Evolutionary conservation across 768 basidiomycete species (phyloP), one percentile per base, ranked within the genome.

Genomic region (Agrocybe praecox): DNA sequence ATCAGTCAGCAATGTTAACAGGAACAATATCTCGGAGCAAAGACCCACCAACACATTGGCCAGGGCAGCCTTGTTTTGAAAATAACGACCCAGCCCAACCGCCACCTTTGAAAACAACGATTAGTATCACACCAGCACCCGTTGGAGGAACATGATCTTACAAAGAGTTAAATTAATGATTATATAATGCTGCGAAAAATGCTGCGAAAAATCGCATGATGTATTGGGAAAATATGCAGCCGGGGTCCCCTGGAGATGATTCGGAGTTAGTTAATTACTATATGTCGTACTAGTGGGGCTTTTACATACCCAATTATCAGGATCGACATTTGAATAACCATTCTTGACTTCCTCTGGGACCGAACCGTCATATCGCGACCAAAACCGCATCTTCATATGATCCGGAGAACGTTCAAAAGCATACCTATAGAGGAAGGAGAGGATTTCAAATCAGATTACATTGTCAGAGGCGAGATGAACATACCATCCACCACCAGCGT

Each of bases 351-450:
- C 82, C 0, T 50, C 40, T 10, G 82, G 84, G 19, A 81, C 72
- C 48, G 57, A 56, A 8, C 57, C 60, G 53, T 68, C 73, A 57
- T 74, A 70, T 19, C 85, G 72, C 1, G 80, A 68, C 85, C 86
- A 89, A 73, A 85, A 87, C 80, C 83, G 89, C 32, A 86, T 74
- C 55, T 80, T 83, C 62, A 89, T 81, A 60, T 74, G 77, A 12
- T 55, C 59, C 12, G 68, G 59, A 1, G 80, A 79, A 40, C 85
- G 78, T 62, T 85, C 83, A 61, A 85, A 72, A 1, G 80, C 86
- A 64, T 79, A 84, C 76, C 79, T 84, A n/a, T 5, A n/a, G 36
- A 15, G n/a, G 4, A 40, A 40, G 36, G 36, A 23, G 34, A 14
- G 40, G 17, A 6, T 17, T 19, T 49, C 36, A 6, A 23, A 22